Evolutionary conservation across 2,329 filamentous ascomycete genomes (phyloP).

Genomic region (Zasmidium angulare): DNA sequence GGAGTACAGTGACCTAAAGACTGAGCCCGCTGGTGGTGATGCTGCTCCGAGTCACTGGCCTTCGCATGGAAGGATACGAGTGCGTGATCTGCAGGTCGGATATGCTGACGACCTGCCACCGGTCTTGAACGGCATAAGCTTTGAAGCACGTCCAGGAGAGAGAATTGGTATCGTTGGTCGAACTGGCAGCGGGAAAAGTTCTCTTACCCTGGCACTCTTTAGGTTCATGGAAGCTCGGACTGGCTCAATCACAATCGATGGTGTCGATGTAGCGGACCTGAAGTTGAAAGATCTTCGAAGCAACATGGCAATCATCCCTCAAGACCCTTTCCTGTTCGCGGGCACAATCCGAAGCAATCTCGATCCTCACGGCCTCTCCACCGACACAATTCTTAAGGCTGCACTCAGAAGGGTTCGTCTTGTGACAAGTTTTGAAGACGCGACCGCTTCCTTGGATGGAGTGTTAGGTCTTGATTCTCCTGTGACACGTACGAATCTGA

Average conservation of each 20-base stretch:
- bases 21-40: constrained; percentile 76
- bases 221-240: constrained; percentile 58
- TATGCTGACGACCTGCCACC: constrained; percentile 51
- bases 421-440: constrained; percentile 63
- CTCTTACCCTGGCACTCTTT: constrained; percentile 81
- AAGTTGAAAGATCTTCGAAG: constrained; percentile 74
- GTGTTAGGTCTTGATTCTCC: constrained; percentile 53
- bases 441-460: constrained; percentile 85
- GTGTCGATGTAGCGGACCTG: constrained; percentile 65
- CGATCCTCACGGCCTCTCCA: constrained; percentile 77
- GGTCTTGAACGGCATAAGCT: constrained; percentile 51
- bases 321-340: constrained; percentile 79
- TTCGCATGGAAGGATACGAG: constrained; percentile 68
- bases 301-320: constrained; percentile 73
- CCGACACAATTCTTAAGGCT: constrained; percentile 74
- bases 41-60: constrained; percentile 79
- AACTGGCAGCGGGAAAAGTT: constrained; percentile 81
- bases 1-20: constrained; percentile 83
- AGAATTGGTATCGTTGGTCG: constrained; percentile 79
- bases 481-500: constrained; percentile 70
- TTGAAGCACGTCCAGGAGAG: constrained; percentile 74
- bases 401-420: constrained; percentile 76
- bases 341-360: constrained; percentile 78
- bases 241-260: constrained; percentile 51
- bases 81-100: constrained; percentile 52